phyloP scores from a whole-genome alignment of 1,284 basidiomycete species.

The Cutaneotrichosporon cutaneum region DNA sequence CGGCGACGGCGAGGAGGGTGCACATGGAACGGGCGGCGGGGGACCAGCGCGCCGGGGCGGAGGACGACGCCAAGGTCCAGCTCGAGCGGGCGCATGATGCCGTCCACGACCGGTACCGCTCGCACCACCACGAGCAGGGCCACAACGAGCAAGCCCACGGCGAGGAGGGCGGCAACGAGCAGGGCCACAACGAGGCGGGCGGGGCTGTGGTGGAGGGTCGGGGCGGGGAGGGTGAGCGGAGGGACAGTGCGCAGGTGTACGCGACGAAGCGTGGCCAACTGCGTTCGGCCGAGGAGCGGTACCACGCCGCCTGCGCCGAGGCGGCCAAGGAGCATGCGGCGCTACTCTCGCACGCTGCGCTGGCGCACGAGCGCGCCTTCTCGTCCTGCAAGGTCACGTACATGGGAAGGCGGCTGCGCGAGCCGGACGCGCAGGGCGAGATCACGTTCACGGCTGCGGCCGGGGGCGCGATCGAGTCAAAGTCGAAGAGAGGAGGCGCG shows the following conservation, averaged over 20 bases:
- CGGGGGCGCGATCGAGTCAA: not conserved
- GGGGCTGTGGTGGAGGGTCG: not conserved
- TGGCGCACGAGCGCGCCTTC: conserved; percentile 8
- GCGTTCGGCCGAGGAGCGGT: conserved; percentile 7
- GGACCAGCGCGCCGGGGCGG: conserved; percentile 5
- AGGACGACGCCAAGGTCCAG: conserved; percentile 6
- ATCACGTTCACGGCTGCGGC: conserved; percentile 6
- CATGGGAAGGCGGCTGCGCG: conserved; percentile 15
- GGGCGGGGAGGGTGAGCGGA: not conserved
- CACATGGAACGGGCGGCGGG: conserved; percentile 12
- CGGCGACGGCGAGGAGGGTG: conserved; percentile 8
- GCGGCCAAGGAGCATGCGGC: conserved; percentile 3
- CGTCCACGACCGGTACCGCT: not conserved
- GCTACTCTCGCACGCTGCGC: not conserved
- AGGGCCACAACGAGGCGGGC: not conserved
- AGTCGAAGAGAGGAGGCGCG: no score
- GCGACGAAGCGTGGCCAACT: not conserved
- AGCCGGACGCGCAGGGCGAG: conserved; percentile 8
- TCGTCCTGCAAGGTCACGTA: conserved; percentile 10
- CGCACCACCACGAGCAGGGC: not conserved
- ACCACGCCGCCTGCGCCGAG: conserved; percentile 7
- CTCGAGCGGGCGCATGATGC: conserved; percentile 5
- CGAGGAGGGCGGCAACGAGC: not conserved
- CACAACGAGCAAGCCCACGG: not conserved
- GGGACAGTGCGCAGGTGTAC: not conserved